These are phyloP conservation scores for Agaricus sinodeliciosus DNA, from an alignment of 768 basidiomycete genomes.

Conservation along the genomic window DNA sequence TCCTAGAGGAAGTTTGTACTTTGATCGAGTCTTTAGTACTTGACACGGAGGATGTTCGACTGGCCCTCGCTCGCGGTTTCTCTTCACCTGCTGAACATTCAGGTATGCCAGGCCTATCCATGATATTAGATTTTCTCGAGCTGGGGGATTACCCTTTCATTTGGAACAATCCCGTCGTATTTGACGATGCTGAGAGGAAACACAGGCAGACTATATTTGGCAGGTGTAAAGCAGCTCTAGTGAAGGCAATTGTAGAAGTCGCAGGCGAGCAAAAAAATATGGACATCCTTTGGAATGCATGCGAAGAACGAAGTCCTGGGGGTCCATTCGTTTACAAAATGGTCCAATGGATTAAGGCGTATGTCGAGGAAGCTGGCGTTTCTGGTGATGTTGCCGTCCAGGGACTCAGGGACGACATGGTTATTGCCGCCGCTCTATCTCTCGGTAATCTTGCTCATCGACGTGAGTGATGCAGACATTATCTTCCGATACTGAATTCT, in stretches of 20 bases:
- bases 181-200: constrained; percentile 44
- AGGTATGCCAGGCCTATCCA: constrained; percentile 50
- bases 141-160: constrained; percentile 58
- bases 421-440: constrained; percentile 76
- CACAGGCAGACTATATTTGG: constrained; percentile 68
- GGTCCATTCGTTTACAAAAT: constrained; percentile 68
- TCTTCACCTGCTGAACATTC: constrained; percentile 52
- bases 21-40: constrained; percentile 72
- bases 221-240: constrained; percentile 78
- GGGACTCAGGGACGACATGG: constrained; percentile 58
- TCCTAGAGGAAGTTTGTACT: constrained; percentile 68
- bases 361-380: constrained; percentile 34
- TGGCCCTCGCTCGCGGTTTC: constrained; percentile 62
- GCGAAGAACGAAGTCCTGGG: constrained; percentile 48
- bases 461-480: constrained; percentile 37
- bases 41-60: constrained; percentile 71
- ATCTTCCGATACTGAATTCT: not conserved
- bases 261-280: constrained; percentile 77
- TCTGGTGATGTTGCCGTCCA: constrained; percentile 23
- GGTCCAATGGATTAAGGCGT: constrained; percentile 67
- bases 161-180: constrained; percentile 39
- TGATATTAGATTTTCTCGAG: constrained; percentile 72
- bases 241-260: constrained; percentile 82
- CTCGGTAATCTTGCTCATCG: constrained; percentile 76
- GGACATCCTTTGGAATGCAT: constrained; percentile 72